Percentiles rank a stretch among this genome's conserved stretches.
phyloP scores from a whole-genome alignment of 2,329 filamentous ascomycete genomes.

The Xylaria sp. region DNA sequence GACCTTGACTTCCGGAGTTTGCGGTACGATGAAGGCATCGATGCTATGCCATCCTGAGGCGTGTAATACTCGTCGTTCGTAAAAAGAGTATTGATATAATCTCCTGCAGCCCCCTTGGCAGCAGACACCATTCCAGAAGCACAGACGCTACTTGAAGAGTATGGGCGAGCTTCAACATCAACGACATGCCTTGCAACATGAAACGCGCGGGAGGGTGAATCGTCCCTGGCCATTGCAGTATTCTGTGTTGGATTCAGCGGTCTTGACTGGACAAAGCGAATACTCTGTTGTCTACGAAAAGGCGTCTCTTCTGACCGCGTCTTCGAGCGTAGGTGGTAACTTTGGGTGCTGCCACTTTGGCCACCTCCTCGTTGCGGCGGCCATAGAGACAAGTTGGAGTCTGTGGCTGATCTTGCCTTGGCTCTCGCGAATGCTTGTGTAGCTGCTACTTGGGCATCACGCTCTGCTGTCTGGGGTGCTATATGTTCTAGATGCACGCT shows the following conservation, averaged over 20 bases:
- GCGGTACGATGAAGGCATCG: slow-evolving; percentile 59
- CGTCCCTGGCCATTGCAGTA: slow-evolving; percentile 10
- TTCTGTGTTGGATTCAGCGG: slow-evolving; percentile 12
- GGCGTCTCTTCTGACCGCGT: slow-evolving; percentile 38
- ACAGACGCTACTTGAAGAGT: slow-evolving; percentile 36
- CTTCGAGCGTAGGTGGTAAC: slow-evolving; percentile 31
- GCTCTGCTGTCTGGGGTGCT: slow-evolving; percentile 59
- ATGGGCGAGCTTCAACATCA: slow-evolving; percentile 20
- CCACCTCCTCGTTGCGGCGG: slow-evolving; percentile 46
- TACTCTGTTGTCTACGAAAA: slow-evolving; percentile 61
- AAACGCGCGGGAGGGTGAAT: slow-evolving; percentile 10
- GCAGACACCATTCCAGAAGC: slow-evolving; percentile 45
- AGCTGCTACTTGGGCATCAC: slow-evolving; percentile 72
- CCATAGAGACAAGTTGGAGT: slow-evolving; percentile 46
- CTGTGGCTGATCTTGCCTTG: slow-evolving; percentile 53
- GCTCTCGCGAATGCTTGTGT: slow-evolving; percentile 67
- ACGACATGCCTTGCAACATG: slow-evolving; percentile 10
- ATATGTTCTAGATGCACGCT: slow-evolving; percentile 61
- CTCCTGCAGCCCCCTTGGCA: slow-evolving; percentile 46
- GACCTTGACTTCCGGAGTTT: slow-evolving; percentile 66
- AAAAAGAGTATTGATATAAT: slow-evolving; percentile 52
- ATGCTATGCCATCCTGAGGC: slow-evolving; percentile 59
- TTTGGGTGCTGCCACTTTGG: slow-evolving; percentile 10
- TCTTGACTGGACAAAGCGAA: slow-evolving; percentile 59
- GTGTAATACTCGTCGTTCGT: slow-evolving; percentile 57